Percentiles rank a stretch among this genome's conserved stretches.
Conservation (phyloP, 257 asterid species). For the Hygrophila difformis region DNA sequence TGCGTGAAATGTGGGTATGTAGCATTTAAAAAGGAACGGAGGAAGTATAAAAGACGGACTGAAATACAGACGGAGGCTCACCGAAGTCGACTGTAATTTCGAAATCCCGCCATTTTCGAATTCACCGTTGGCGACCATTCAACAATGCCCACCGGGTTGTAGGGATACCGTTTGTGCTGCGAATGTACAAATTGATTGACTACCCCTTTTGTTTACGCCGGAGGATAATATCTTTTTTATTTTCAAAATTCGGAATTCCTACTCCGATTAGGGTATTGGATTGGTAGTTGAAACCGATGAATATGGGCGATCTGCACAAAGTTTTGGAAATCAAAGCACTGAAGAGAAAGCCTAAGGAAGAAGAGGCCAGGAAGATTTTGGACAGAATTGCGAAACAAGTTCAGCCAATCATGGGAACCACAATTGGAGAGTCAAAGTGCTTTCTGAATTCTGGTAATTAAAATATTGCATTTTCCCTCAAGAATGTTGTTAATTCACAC, state of each 20-base stretch:
- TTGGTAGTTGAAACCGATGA: slow-evolving; percentile 29
- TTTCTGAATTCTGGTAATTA: slow-evolving; percentile 80
- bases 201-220: no score
- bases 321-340: slow-evolving; percentile 75
- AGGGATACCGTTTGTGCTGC: no score
- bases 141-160: no score
- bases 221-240: neutral
- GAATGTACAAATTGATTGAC: no score
- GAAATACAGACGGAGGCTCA: no score
- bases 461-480: slow-evolving; percentile 4
- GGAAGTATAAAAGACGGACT: no score
- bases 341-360: slow-evolving; percentile 62
- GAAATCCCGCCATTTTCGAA: no score
- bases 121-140: no score
- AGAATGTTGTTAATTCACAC: slow-evolving; percentile 4
- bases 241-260: neutral
- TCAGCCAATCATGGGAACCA: slow-evolving; percentile 94
- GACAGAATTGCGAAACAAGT: slow-evolving; percentile 71
- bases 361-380: slow-evolving; percentile 61
- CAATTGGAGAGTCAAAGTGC: slow-evolving; percentile 83
- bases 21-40: no score
- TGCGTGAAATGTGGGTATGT: no score
- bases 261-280: slow-evolving; percentile 19
- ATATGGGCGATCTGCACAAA: slow-evolving; percentile 57
- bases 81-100: no score